Conservation (phyloP, 306 rosid genomes). For the Castanea sativa region DNA sequence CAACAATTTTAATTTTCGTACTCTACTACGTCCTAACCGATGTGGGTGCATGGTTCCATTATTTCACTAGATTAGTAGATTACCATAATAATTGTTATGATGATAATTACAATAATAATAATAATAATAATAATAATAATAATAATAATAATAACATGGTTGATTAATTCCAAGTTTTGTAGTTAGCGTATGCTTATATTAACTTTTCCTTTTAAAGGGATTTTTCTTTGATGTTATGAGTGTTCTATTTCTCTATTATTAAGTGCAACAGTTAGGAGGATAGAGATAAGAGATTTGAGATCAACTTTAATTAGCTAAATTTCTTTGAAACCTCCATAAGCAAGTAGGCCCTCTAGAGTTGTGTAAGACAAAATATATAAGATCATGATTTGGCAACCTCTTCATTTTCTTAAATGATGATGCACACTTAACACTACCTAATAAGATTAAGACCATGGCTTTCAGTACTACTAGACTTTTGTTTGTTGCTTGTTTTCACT, state of each 20-base stretch:
- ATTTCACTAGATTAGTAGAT: background rate
- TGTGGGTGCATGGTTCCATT: too few species aligned
- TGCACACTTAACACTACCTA: background rate
- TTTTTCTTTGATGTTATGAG: constrained; percentile 1
- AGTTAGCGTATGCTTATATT: background rate
- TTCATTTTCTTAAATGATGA: background rate
- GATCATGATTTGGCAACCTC: constrained; percentile 42
- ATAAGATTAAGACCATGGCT: constrained; percentile 12
- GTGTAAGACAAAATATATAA: constrained; percentile 31
- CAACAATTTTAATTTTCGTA: background rate
- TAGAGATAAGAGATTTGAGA: background rate
- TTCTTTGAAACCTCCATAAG: constrained; percentile 9
- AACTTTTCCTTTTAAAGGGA: constrained; percentile 6
- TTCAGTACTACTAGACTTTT: background rate
- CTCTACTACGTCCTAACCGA: too few species aligned
- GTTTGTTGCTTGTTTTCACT: constrained; percentile 9
- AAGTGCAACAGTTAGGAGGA: background rate
- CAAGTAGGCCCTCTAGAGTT: constrained; percentile 28
- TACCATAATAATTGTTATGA: too few species aligned
- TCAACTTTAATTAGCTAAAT: constrained; percentile 24
- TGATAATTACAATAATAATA: too few species aligned
- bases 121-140: background rate
- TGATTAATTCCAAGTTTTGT: background rate
- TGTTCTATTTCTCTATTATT: background rate
- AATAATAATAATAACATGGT: background rate